Conservation (phyloP, 495 filamentous ascomycete species). For the Penicillium arizonense region DNA sequence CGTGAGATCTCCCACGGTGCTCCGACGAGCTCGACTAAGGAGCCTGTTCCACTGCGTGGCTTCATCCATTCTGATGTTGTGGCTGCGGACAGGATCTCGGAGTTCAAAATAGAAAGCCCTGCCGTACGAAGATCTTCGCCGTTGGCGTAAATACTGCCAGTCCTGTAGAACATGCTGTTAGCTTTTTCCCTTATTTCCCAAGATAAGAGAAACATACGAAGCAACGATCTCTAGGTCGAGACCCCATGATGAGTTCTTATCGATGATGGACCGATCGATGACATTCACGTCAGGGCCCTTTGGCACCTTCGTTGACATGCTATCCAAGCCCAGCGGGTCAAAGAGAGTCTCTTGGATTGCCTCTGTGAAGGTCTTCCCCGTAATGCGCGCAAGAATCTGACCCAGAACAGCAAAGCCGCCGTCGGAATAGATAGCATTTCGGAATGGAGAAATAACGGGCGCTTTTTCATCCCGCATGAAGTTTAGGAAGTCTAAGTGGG, state of each 20-base stretch:
- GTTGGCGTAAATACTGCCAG: conserved; percentile 23
- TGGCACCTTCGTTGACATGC: conserved; percentile 35
- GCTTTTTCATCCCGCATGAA: conserved; percentile 10
- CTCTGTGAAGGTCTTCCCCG: conserved; percentile 34
- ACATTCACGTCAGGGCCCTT: conserved; percentile 31
- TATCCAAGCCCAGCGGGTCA: conserved; percentile 35
- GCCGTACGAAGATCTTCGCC: conserved; percentile 16
- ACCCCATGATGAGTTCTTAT: conserved; percentile 13
- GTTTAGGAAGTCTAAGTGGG: neutral
- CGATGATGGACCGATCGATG: conserved; percentile 26
- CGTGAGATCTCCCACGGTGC: conserved; percentile 12
- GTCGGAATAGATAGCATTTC: conserved; percentile 16
- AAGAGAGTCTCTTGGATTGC: conserved; percentile 41
- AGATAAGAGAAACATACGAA: neutral
- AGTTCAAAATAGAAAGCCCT: conserved; percentile 46
- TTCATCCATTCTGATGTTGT: conserved; percentile 40
- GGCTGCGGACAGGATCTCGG: conserved; percentile 35
- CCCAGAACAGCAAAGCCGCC: conserved; percentile 33
- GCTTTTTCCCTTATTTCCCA: no score
- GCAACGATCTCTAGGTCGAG: neutral
- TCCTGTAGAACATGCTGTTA: neutral
- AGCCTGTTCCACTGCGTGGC: conserved; percentile 24
- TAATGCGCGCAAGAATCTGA: conserved; percentile 51
- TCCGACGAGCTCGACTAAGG: conserved; percentile 12
- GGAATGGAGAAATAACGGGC: conserved; percentile 34